Percentiles rank a stretch among this genome's conserved stretches.
Evolutionary conservation across 768 basidiomycete genomes (phyloP).

Genomic region (Mycena venus): DNA sequence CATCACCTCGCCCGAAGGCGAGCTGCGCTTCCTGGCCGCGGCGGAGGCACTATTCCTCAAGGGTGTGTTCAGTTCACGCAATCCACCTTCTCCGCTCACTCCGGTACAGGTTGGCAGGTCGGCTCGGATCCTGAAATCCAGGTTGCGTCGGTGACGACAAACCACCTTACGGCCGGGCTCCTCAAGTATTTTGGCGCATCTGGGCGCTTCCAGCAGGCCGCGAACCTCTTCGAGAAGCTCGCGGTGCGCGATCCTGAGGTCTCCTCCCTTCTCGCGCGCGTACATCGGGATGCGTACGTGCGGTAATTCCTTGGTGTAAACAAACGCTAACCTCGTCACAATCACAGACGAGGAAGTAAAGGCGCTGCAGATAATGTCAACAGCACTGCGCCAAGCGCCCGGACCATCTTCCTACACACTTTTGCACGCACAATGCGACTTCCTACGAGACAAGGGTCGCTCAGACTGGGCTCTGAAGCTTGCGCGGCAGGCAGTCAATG

Average conservation of each 20-base stretch:
- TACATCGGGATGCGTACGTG: conserved; percentile 98
- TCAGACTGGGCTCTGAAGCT: conserved; percentile 91
- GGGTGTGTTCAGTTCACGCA: conserved; percentile 57
- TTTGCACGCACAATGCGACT: conserved; percentile 95
- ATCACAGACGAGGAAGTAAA: conserved; percentile 95
- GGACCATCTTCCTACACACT: conserved; percentile 86
- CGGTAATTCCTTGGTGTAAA: neutral
- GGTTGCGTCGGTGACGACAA: conserved; percentile 95
- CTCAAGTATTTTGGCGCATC: conserved; percentile 98
- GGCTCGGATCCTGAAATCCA: conserved; percentile 99
- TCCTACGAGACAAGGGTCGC: conserved; percentile 88
- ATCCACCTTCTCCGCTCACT: neutral
- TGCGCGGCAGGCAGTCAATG: conserved; percentile 96
- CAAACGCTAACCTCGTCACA: neutral
- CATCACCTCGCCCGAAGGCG: conserved; percentile 89
- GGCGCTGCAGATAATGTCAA: conserved; percentile 93
- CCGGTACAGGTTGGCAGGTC: conserved; percentile 89
- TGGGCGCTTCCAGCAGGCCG: conserved; percentile 87
- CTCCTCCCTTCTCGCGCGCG: conserved; percentile 86
- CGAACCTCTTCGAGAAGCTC: conserved; percentile 95
- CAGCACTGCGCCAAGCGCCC: conserved; percentile 86
- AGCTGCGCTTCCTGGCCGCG: conserved; percentile 90
- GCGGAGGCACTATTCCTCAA: conserved; percentile 92
- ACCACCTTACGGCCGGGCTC: conserved; percentile 94
- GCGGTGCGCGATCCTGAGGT: conserved; percentile 91